Base-by-base conservation (phyloP, 2,329 filamentous ascomycete species). In the Aspergillus sp. region DNA sequence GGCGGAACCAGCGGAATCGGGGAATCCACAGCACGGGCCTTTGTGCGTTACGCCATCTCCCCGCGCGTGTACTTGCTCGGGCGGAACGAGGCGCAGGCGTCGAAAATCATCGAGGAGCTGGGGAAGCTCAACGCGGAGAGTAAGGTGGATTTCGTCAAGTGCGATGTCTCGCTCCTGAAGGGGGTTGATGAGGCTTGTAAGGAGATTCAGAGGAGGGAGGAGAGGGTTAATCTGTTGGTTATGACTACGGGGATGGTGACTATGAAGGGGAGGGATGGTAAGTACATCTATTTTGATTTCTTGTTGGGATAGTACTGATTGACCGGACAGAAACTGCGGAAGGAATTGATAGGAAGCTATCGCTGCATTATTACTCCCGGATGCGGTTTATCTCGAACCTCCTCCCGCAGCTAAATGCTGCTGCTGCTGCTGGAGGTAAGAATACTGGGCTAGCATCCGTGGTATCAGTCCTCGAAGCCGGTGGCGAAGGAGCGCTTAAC, bases 51-150 rank as follows among this genome's bases (percentile, higher is more conserved):
- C n/a, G 71, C 79, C 1, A 49, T 63, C 1, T 67, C 67, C 2
- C 81, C 83, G 1, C 77, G 70, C 15, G 74, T 83, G 37, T 86
- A 86, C 65, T 75, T 84, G 22, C 62, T 85, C 20, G 82, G 83
- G 0, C 77, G 83, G 0, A 70, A 68, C 51, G 56, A 72, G 22
- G 50, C 61, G 0, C 72, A 73, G 2, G 76, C 72, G 37, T 66
- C 72, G 17, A 66, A 73, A n/a, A 70, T 82, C 49, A 70, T 76
- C 6, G 67, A 71, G 5, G 79, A 83, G 51, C 67, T 83, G 13
- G 67, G 72, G 24, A 46, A 58, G 2, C 57, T 80, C 5, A 86
- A 84, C 46, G 70, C 76, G 0, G 65, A 70, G 2, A 81, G 77
- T 2, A 70, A 74, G 12, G 75, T 81, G 49, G 69, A 68, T 44